phyloP scores from a whole-genome alignment of 305 asterid species.

The Ajuga reptans region DNA sequence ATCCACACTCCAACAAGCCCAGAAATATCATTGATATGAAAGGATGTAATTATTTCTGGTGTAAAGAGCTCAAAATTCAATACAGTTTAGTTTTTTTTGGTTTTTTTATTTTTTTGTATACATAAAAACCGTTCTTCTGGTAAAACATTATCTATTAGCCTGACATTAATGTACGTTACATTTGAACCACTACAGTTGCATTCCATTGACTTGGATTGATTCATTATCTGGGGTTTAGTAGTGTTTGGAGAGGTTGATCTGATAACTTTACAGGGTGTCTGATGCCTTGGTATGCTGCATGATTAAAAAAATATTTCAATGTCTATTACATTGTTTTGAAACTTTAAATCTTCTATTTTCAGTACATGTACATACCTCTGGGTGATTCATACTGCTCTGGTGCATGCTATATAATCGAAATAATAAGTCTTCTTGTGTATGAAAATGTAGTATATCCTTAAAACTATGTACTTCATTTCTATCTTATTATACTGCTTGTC shows the following conservation, averaged over 20 bases:
- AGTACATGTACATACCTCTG: not conserved
- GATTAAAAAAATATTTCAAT: not conserved
- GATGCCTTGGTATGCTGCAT: not conserved
- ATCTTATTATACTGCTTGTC: not conserved
- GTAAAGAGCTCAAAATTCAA: not conserved
- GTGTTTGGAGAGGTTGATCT: not conserved
- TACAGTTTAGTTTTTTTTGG: not conserved
- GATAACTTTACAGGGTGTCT: not conserved
- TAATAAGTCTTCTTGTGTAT: not conserved
- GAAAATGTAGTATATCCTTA: not conserved
- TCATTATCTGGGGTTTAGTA: not conserved
- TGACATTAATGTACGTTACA: not conserved
- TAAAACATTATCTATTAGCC: not conserved
- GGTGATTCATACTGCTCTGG: not conserved
- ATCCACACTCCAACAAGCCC: not conserved
- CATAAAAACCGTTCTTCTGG: no score
- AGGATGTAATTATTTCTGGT: not conserved
- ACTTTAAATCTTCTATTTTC: not conserved
- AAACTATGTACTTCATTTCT: not conserved
- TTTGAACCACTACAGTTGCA: no score
- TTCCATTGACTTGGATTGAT: not conserved
- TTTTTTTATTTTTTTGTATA: not conserved
- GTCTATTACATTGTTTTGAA: not conserved
- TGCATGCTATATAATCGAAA: not conserved
- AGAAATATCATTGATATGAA: not conserved